Percentiles rank a stretch among this genome's conserved stretches.
These are phyloP conservation scores for Gamarada debralockiae DNA, from an alignment of 495 filamentous ascomycete genomes.

Conservation along the genomic window DNA sequence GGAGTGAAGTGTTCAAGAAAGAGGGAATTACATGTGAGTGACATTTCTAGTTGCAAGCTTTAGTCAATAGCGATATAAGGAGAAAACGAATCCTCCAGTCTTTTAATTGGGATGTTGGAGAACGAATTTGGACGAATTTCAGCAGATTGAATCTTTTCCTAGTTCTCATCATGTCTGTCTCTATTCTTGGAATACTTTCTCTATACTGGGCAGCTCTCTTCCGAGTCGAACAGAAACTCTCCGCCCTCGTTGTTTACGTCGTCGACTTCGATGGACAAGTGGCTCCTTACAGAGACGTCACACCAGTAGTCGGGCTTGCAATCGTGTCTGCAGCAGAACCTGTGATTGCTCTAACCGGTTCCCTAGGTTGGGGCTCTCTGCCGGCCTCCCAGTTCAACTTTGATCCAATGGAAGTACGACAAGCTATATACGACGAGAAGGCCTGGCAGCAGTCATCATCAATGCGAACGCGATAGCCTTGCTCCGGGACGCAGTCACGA, in stretches of 20 bases:
- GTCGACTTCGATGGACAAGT: conserved; percentile 62
- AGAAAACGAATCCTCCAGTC: too few species aligned
- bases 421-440: conserved; percentile 57
- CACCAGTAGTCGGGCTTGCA: conserved; percentile 53
- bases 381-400: conserved; percentile 50
- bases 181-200: conserved; percentile 52
- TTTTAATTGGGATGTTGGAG: too few species aligned
- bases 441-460: conserved; percentile 62
- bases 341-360: conserved; percentile 28
- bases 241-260: conserved; percentile 50
- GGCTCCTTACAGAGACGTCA: conserved; percentile 43
- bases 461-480: conserved; percentile 62
- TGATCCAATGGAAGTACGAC: conserved; percentile 55
- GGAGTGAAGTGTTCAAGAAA: too few species aligned
- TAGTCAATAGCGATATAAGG: too few species aligned
- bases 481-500: conserved; percentile 51
- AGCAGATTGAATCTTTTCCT: not conserved
- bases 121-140: not conserved
- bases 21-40: too few species aligned
- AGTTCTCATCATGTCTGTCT: conserved; percentile 51
- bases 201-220: conserved; percentile 60
- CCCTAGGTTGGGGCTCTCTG: conserved; percentile 48
- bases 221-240: conserved; percentile 42
- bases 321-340: conserved; percentile 40
- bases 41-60: too few species aligned